Evolutionary conservation across 2,329 filamentous ascomycete genomes (phyloP), one percentile per base, ranked within the genome.

Genomic region (Fusarium siculi): DNA sequence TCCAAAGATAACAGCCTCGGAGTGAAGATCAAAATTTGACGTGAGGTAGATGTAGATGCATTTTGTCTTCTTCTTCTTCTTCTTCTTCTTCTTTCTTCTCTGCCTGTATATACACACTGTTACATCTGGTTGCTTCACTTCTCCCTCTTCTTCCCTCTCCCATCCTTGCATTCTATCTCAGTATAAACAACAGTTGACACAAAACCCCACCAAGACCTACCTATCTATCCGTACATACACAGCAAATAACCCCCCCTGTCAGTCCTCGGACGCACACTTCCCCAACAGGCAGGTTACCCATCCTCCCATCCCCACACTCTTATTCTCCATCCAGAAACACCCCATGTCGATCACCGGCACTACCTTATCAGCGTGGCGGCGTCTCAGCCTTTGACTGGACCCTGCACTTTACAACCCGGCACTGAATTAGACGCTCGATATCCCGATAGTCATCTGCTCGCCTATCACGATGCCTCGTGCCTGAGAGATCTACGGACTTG

Each of bases 381-480:
- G 23, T 57, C 56, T 46, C 56, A 67, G 34, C 42, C 63, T 60
- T 42, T 74, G 37, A 74, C 72, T 74, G 72, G 72, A 66, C 64
- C 61, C 52, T 68, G 64, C 30, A 55, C 32, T 65, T 30, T 49
- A 34, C 43, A 25, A 32, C 32, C 42, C 57, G 57, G 58, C 63
- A 43, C 25, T 54, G 56, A 68, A 43, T 55, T 50, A 50, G 47
- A 55, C 55, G 57, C 64, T 42, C 43, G 32, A 54, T 40, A 67
- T 46, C 44, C 54, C 53, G 53, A 52, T 50, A 50, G 28, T 50
- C 40, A 43, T 32, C 47, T 49, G 42, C 52, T 61, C 59, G 30
- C 72, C 72, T 74, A 74, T 74, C 72, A 72, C 53, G n/a, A 53
- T 40, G 42, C 72, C 72, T 72, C 72, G 72, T 74, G 72, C 52